Conservation (phyloP, 2,329 filamentous ascomycete genomes). For the Periconia sp. region DNA sequence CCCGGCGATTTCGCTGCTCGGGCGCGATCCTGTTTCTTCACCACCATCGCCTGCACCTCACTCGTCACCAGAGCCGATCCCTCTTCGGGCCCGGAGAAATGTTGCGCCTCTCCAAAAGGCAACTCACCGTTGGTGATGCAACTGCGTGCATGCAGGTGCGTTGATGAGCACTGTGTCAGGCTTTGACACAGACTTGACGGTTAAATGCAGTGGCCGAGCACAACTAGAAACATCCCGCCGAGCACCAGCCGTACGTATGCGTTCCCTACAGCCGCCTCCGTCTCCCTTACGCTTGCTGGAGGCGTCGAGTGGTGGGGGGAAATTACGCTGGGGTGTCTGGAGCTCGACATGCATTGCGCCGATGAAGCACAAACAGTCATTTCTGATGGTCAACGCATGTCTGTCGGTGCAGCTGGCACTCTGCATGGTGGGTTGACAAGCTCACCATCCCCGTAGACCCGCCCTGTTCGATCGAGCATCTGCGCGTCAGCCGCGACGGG, state of each 20-base stretch:
- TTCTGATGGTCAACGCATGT: slow-evolving; percentile 19
- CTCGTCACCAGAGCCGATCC: slow-evolving; percentile 28
- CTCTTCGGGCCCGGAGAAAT: slow-evolving; percentile 19
- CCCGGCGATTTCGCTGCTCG: no score
- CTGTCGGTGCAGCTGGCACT: background rate
- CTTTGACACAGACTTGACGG: slow-evolving; percentile 5
- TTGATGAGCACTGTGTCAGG: background rate
- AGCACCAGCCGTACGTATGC: no score
- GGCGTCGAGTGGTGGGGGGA: background rate
- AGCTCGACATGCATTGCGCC: slow-evolving; percentile 7
- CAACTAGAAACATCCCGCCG: no score
- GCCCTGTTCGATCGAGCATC: slow-evolving; percentile 15
- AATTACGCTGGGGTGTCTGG: background rate
- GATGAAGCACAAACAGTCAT: slow-evolving; percentile 22
- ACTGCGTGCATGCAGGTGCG: no score
- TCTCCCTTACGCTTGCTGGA: background rate
- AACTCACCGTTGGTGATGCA: no score
- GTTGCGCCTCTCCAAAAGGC: slow-evolving; percentile 11
- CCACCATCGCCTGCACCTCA: slow-evolving; percentile 22
- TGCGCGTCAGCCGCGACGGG: slow-evolving; percentile 31
- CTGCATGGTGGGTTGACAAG: slow-evolving; percentile 12
- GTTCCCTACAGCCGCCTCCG: background rate
- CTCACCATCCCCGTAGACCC: slow-evolving; percentile 20
- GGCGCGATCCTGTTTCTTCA: no score
- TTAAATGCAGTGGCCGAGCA: no score